Conservation (phyloP, 371 early-diverging fungal genomes). For the Rhizopus stolonifer region DNA sequence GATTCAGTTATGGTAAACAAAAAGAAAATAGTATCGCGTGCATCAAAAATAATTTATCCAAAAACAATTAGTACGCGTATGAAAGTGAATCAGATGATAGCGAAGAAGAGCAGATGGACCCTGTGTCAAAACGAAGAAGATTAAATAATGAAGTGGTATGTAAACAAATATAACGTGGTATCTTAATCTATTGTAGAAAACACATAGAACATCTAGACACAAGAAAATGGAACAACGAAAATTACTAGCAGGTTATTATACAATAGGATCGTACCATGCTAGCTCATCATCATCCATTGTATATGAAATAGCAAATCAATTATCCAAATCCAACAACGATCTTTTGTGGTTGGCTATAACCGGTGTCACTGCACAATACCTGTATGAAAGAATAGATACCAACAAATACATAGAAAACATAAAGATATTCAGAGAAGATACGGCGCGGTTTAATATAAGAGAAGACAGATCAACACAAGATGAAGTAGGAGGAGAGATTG, state of each 20-base stretch:
- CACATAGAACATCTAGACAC: neutral
- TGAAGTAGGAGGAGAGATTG: slow-evolving; percentile 20
- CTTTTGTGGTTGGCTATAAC: slow-evolving; percentile 72
- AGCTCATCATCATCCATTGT: slow-evolving; percentile 54
- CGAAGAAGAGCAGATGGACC: slow-evolving; percentile 19
- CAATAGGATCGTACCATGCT: slow-evolving; percentile 56
- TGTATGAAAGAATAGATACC: slow-evolving; percentile 64
- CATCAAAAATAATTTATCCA: slow-evolving; percentile 21
- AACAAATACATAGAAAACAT: slow-evolving; percentile 54
- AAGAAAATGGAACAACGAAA: slow-evolving; percentile 28
- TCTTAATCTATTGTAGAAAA: neutral
- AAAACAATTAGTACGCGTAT: neutral
- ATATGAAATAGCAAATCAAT: slow-evolving; percentile 57
- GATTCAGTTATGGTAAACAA: slow-evolving; percentile 57
- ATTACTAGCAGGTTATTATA: slow-evolving; percentile 56
- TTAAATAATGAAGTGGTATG: slow-evolving; percentile 20
- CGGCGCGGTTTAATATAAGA: slow-evolving; percentile 48
- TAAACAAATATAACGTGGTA: neutral
- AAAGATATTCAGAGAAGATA: slow-evolving; percentile 59
- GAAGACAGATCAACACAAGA: slow-evolving; percentile 6
- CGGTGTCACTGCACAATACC: slow-evolving; percentile 70
- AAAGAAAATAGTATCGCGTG: slow-evolving; percentile 20
- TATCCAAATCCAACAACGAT: slow-evolving; percentile 58
- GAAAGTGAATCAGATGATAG: slow-evolving; percentile 28
- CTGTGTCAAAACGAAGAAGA: slow-evolving; percentile 34